These are phyloP conservation scores for Leccinum fallax DNA, from an alignment of 1,284 basidiomycete species.

Conservation along the genomic window DNA sequence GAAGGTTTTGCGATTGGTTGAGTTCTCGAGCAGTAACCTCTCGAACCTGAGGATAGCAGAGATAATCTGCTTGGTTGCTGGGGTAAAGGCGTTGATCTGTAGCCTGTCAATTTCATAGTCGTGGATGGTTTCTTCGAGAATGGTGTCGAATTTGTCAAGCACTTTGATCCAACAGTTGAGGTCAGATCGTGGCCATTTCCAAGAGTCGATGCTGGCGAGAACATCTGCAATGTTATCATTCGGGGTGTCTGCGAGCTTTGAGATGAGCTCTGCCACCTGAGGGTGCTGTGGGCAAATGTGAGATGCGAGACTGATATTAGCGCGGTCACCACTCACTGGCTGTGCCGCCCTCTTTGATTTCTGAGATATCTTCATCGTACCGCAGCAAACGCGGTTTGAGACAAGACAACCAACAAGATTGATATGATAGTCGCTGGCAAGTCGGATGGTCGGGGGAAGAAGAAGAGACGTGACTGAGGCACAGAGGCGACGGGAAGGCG, in stretches of 20 bases:
- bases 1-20: constrained; percentile 97
- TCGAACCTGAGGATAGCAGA: constrained; percentile 88
- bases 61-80: constrained; percentile 74
- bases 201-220: constrained; percentile 69
- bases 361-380: constrained; percentile 79
- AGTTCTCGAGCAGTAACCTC: constrained; percentile 92
- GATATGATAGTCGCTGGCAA: constrained; percentile 9
- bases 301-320: constrained; percentile 18
- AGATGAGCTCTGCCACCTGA: constrained; percentile 75
- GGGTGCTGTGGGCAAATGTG: constrained; percentile 55
- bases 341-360: constrained; percentile 76
- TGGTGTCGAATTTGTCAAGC: constrained; percentile 92
- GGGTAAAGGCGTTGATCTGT: constrained; percentile 82
- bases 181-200: constrained; percentile 97
- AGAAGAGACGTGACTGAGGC: constrained; percentile 15
- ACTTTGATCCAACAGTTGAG: constrained; percentile 96
- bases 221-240: constrained; percentile 68
- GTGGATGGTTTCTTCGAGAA: constrained; percentile 81
- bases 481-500: constrained; percentile 19
- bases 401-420: constrained; percentile 19
- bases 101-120: constrained; percentile 85
- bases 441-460: constrained; percentile 13
- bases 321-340: constrained; percentile 48
- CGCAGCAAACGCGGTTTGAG: constrained; percentile 48
- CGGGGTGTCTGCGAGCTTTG: constrained; percentile 62